phyloP scores from a whole-genome alignment of 1,139 yeast species.

The Blastobotrys capitulatus region DNA sequence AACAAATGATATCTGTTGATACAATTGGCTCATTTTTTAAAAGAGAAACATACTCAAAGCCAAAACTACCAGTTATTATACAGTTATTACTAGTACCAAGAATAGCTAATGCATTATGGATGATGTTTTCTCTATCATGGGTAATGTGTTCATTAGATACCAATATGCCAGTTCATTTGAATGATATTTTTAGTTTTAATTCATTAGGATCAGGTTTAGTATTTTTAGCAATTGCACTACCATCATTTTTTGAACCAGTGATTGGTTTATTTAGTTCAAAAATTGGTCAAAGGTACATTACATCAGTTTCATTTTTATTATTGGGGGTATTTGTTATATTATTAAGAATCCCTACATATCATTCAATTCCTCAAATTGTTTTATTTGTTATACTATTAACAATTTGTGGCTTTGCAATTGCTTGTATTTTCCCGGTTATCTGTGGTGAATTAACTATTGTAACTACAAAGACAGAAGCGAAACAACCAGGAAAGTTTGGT shows the following conservation, averaged over 20 bases:
- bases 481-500: conserved; percentile 32
- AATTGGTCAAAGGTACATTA: conserved; percentile 29
- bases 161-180: conserved; percentile 31
- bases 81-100: conserved; percentile 21
- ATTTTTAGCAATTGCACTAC: conserved; percentile 32
- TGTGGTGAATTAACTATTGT: conserved; percentile 31
- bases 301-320: conserved; percentile 26
- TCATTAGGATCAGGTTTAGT: conserved; percentile 32
- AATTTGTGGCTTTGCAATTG: conserved; percentile 25
- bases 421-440: conserved; percentile 26
- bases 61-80: conserved; percentile 3
- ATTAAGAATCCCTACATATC: conserved; percentile 26
- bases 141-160: conserved; percentile 32
- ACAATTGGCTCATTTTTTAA: too few species aligned
- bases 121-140: conserved; percentile 31
- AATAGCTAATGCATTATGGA: conserved; percentile 25
- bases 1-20: too few species aligned
- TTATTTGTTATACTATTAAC: conserved; percentile 29
- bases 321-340: conserved; percentile 27
- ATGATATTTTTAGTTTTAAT: conserved; percentile 29
- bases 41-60: too few species aligned
- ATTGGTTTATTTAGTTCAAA: conserved; percentile 31
- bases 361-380: conserved; percentile 26
- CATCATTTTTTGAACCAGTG: conserved; percentile 32
- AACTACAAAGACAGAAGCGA: conserved; percentile 25